Conservation (phyloP, 2,329 filamentous ascomycete genomes). For the Clonostachys chloroleuca region DNA sequence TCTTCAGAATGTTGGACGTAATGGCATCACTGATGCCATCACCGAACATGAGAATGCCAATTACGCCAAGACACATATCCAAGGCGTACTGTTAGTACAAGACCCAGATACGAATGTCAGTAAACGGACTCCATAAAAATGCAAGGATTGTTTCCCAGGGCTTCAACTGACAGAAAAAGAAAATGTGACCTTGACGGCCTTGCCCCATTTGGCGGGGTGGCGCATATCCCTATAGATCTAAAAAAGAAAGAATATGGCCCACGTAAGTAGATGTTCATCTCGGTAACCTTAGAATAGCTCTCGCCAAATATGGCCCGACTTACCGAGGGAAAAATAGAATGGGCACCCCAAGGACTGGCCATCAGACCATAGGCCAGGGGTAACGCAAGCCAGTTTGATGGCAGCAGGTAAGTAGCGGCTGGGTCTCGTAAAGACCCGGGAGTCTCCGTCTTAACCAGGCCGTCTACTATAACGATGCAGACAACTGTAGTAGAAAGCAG, state of each 20-base stretch:
- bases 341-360: constrained; percentile 69
- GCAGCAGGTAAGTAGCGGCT: constrained; percentile 75
- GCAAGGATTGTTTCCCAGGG: neutral
- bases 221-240: constrained; percentile 60
- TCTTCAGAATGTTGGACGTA: constrained; percentile 81
- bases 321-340: constrained; percentile 75
- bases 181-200: constrained; percentile 76
- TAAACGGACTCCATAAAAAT: neutral
- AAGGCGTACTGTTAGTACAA: constrained; percentile 57
- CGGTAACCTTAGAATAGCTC: neutral
- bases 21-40: constrained; percentile 84
- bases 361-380: constrained; percentile 86
- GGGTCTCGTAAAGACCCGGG: constrained; percentile 84
- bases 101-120: constrained; percentile 1
- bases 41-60: constrained; percentile 92
- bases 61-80: constrained; percentile 76
- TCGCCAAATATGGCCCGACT: constrained; percentile 7
- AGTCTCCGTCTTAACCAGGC: constrained; percentile 71
- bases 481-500: constrained; percentile 53
- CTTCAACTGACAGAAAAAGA: constrained; percentile 65
- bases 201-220: constrained; percentile 75
- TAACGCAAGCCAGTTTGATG: constrained; percentile 79
- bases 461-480: constrained; percentile 78
- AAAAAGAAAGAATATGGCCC: neutral
- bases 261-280: neutral